Base-by-base conservation (phyloP, 2,329 filamentous ascomycete species). In the Penicillium oxalicum region DNA sequence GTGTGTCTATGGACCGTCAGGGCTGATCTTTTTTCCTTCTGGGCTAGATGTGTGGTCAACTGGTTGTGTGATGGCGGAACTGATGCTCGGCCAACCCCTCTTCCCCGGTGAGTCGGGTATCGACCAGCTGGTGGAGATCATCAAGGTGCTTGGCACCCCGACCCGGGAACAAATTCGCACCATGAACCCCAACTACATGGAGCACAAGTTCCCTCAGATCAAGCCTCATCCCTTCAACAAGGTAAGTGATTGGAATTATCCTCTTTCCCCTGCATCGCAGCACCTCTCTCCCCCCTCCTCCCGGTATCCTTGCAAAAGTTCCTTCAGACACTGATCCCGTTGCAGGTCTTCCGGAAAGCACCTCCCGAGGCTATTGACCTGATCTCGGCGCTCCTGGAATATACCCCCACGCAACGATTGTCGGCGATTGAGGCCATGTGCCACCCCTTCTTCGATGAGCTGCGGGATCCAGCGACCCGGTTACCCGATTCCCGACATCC, bases 111-210 rank as follows among this genome's bases (percentile, higher is more conserved):
- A 98, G 73, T 98, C 93, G 41, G 93, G 93, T 56, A 98, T 98
- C 64, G 93, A 98, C 68, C 93, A 98, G 70, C 78, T 98, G 42
- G 93, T 98, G 40, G 93, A 98, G 73, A 98, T 98, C 69, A 98
- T 98, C 79, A 98, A 98, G 76, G 91, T 98, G 45, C 77, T 98
- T 52, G 93, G 93, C 51, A 98, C 93, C 13, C 93, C 93, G 13
- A 97, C 93, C 33, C 82, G 93, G 57, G 93, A 98, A 70, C 93
- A 98, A 73, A 98, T 98, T 65, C 88, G 93, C 61, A 98, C 93
- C 58, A 98, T 98, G 93, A 98, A 98, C 73, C 93, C 93, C 51
- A 98, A 98, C 74, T 98, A 98, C 74, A 98, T 98, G 93, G 93
- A 98, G 76, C 93, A 98, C 77, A 97, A 97, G 77, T 98, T 98